Base-by-base conservation (phyloP, 805 yeast species). In the Starmerella tilneyi region DNA sequence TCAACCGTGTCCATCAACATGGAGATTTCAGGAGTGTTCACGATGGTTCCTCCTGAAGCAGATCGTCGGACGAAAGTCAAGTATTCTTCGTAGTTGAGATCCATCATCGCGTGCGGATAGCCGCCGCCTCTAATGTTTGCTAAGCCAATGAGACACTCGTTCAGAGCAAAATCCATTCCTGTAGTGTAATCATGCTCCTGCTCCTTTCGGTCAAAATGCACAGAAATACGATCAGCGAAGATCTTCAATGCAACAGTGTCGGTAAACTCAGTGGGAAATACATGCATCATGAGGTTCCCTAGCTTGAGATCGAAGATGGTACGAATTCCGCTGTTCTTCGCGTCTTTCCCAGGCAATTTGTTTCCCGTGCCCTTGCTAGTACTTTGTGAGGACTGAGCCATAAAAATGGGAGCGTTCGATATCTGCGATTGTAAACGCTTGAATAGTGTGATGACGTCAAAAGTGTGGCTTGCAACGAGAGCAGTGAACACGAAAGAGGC, bases 1-100 rank as follows among this genome's bases (percentile, higher is more conserved):
- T 84, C 88, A 67, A 75, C 74, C 0, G 94, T 78, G 39, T 78
- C 73, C 96, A 88, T 88, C 6, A 74, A 63, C 15, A 89, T 73
- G 43, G 68, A 68, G 51, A 85, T 71, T 13, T 84, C 75, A 0
- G 98, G 97, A 58, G 88, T 78, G 9, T 74, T 73, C 46, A 86
- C 76, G 21, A 89, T 83, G 3, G 75, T 71, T 16, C 96, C 96
- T 2, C 96, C 96, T 27, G 66, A 64, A 0, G 89, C 81, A 26
- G 71, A 66, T 9, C 64, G 60, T 0, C 88, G 77, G 19, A 57
- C 52, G 52, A 72, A 69, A 6, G 60, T 53, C 30, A 78, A 71
- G 62, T 79, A 84, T 21, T 73, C 74, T 2, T 66, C 70, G 19
- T 81, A 76, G 0, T 70, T 61, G 16, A 75, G 65, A 1, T 62